Conservation (phyloP, 2,329 filamentous ascomycete species). For the Trichoderma pleuroti region DNA sequence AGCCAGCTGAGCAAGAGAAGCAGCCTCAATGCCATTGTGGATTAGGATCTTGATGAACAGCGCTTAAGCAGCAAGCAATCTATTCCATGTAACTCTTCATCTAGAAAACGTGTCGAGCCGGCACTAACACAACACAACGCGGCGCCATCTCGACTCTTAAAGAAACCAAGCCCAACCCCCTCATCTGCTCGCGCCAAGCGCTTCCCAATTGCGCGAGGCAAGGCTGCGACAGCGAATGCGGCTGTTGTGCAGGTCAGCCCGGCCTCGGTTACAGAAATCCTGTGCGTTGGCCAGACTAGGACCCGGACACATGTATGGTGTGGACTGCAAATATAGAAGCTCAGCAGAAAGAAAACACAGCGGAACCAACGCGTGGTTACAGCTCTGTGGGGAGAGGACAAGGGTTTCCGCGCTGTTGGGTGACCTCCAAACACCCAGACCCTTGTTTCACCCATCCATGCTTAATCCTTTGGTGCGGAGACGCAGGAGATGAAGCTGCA, state of each 20-base stretch:
- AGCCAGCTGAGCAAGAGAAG: slow-evolving; percentile 1
- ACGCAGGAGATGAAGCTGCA: background rate
- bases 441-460: background rate
- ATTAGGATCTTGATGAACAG: background rate
- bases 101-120: background rate
- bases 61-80: background rate
- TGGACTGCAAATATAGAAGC: background rate
- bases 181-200: background rate
- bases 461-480: background rate
- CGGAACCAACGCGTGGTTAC: background rate
- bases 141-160: background rate
- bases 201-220: slow-evolving; percentile 1
- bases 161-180: background rate
- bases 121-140: background rate
- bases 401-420: background rate
- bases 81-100: background rate
- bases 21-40: slow-evolving; percentile 2
- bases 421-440: background rate
- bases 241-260: background rate
- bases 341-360: background rate
- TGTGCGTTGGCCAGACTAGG: background rate
- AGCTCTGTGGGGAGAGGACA: background rate
- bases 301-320: background rate
- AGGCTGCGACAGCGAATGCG: slow-evolving; percentile 6
- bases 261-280: background rate